Base-by-base conservation (phyloP, 1,284 basidiomycete species). In the Apiotrichum veenhuisii region DNA sequence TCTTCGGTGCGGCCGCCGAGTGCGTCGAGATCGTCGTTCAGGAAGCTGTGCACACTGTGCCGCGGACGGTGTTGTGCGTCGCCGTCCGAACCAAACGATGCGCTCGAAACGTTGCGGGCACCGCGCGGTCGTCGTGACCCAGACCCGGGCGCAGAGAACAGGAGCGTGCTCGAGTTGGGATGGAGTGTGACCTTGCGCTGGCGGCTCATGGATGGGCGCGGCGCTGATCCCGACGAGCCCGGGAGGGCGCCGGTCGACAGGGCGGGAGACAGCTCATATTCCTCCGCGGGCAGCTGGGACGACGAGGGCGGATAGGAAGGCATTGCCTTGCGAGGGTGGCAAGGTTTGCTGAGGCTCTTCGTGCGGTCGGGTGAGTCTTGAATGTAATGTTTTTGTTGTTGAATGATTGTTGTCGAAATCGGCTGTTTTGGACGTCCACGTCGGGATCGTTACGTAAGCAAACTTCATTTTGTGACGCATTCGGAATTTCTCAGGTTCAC, bases 171-270 rank as follows among this genome's bases (percentile, higher is more conserved):
- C 7, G 67, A 68, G 26, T 64, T 64, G 1, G 66, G 59, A 47
- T 69, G 67, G 0, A 74, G 59, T 12, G 70, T 74, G 40, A 72
- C 53, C 15, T 62, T 71, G 15, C 70, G 64, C 26, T 49, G 38
- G 14, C 50, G 27, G 11, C 10, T 38, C 50, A 44, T 43, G 3
- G 50, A 52, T 7, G 40, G 9, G 40, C 50, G 50, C 2, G 55
- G 48, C 41, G 40, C 45, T 17, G 59, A 40, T 33, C 44, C 20
- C 23, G 60, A 15, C 62, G 8, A 4, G 8, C 8, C 7, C 15
- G 37, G 37, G 9, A 38, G 63, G 10, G 46, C 48, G 25, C 44
- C 26, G 14, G 51, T 52, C 22, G 54, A 25, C 22, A 27, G 23
- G 14, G 53, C 48, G 9, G 54, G 30, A 12, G 34, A 53, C 36